Percentiles rank a stretch among this genome's conserved stretches.
These are phyloP conservation scores for Talaromyces adpressus DNA, from an alignment of 495 filamentous ascomycete genomes.

Conservation along the genomic window DNA sequence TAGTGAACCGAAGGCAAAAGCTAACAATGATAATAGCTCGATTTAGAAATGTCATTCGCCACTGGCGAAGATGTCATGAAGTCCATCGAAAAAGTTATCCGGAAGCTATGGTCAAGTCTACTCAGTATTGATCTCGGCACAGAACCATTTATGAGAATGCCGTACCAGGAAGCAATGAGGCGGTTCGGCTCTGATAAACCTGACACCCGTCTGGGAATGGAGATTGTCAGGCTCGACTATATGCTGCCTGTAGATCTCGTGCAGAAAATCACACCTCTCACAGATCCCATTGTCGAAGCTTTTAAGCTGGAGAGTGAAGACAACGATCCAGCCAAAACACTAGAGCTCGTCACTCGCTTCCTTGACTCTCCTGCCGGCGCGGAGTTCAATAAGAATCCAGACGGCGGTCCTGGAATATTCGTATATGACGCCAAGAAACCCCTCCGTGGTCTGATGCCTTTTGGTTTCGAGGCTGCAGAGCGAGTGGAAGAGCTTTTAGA, in stretches of 20 bases:
- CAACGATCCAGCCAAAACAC: constrained; percentile 40
- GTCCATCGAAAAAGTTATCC: constrained; percentile 58
- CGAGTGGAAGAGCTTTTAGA: constrained; percentile 44
- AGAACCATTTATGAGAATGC: constrained; percentile 51
- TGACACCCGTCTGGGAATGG: constrained; percentile 59
- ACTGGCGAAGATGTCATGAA: constrained; percentile 66
- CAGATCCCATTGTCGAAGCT: constrained; percentile 60
- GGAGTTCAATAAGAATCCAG: constrained; percentile 54
- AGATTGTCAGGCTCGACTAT: constrained; percentile 58
- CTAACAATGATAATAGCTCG: constrained; percentile 47
- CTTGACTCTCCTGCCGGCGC: constrained; percentile 58
- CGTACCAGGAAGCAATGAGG: constrained; percentile 74
- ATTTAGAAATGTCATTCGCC: constrained; percentile 87
- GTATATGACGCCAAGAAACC: constrained; percentile 63
- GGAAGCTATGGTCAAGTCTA: constrained; percentile 44
- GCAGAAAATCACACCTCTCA: constrained; percentile 59
- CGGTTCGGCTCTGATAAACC: constrained; percentile 87
- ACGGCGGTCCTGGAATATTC: constrained; percentile 70
- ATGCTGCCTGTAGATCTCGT: constrained; percentile 60
- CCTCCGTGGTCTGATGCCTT: constrained; percentile 61
- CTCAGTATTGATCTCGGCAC: constrained; percentile 33
- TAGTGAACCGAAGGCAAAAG: background rate
- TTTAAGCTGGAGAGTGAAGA: constrained; percentile 51
- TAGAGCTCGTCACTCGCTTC: constrained; percentile 58
- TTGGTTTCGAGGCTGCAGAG: constrained; percentile 69